A percentile compares a stretch with the other conserved stretches of the same genome.
Conservation (phyloP, 2,329 filamentous ascomycete genomes). For the Calonectria honghensis region DNA sequence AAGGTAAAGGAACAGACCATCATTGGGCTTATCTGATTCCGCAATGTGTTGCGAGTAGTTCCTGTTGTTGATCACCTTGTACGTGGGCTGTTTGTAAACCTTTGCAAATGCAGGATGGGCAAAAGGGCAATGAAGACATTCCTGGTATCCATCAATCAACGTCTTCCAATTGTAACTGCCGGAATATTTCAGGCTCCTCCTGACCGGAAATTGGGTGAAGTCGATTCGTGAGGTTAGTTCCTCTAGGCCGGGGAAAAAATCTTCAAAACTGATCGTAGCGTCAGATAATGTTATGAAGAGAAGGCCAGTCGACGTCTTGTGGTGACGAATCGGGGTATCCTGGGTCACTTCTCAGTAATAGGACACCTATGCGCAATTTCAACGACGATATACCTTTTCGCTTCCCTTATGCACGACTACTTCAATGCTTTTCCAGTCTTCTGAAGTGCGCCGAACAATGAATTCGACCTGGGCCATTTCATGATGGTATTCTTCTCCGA, state of each 20-base stretch:
- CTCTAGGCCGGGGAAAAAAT: slow-evolving; percentile 72
- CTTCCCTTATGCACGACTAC: neutral
- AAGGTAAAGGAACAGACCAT: slow-evolving; percentile 75
- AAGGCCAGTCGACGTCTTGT: slow-evolving; percentile 70
- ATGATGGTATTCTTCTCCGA: slow-evolving; percentile 34
- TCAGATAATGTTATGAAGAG: slow-evolving; percentile 70
- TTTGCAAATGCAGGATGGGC: slow-evolving; percentile 74
- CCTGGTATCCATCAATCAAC: slow-evolving; percentile 55
- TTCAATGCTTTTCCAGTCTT: slow-evolving; percentile 38
- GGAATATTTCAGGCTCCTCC: slow-evolving; percentile 72
- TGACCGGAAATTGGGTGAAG: slow-evolving; percentile 71
- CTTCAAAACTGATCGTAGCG: slow-evolving; percentile 69
- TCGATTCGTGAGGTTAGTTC: slow-evolving; percentile 68
- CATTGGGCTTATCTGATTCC: slow-evolving; percentile 70
- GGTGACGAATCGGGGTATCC: slow-evolving; percentile 43
- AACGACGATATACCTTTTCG: neutral
- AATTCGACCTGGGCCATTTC: slow-evolving; percentile 44
- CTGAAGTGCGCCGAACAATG: slow-evolving; percentile 21
- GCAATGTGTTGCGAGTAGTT: slow-evolving; percentile 75
- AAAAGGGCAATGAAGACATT: slow-evolving; percentile 76
- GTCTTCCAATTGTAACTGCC: slow-evolving; percentile 69
- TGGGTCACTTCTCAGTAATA: slow-evolving; percentile 5
- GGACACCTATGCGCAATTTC: no score
- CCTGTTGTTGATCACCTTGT: slow-evolving; percentile 71
- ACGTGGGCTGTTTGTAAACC: slow-evolving; percentile 73